These are phyloP conservation scores for Stentor roeselii DNA, from an alignment of 73 alveolate genomes.

Conservation along the genomic window DNA sequence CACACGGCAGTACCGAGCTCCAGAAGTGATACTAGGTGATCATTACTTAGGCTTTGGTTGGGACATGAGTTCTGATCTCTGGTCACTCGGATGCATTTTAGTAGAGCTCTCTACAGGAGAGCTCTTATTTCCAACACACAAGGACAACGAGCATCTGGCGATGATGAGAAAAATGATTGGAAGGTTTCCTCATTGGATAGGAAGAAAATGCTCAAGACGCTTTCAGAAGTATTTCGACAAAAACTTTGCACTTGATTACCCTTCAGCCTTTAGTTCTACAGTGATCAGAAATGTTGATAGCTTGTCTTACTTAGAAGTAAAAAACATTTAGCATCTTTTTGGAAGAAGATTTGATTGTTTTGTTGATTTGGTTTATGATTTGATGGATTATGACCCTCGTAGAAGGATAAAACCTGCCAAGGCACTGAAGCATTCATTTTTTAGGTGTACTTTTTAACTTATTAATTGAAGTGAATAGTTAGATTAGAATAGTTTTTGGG, in stretches of 20 bases:
- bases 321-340: background rate
- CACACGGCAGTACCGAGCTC: conserved; percentile 96
- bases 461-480: background rate
- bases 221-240: conserved; percentile 9
- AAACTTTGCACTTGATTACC: background rate
- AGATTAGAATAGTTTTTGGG: background rate
- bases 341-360: background rate
- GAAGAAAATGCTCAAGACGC: conserved; percentile 30
- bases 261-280: background rate
- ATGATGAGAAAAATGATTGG: conserved; percentile 90
- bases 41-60: conserved; percentile 60
- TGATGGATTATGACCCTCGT: background rate
- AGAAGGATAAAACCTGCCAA: background rate
- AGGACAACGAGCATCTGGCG: conserved; percentile 88
- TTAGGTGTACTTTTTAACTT: background rate
- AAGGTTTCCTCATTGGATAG: conserved; percentile 92
- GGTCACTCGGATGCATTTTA: conserved; percentile 96
- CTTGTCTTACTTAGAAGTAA: background rate
- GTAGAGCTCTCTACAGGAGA: conserved; percentile 96
- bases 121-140: conserved; percentile 88
- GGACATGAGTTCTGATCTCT: conserved; percentile 87
- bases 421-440: conserved; percentile 8
- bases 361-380: background rate
- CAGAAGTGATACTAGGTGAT: conserved; percentile 89
- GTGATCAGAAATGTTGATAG: background rate